These are phyloP conservation scores for Trifolium fragiferum DNA, from an alignment of 306 rosid genomes.

Conservation along the genomic window DNA sequence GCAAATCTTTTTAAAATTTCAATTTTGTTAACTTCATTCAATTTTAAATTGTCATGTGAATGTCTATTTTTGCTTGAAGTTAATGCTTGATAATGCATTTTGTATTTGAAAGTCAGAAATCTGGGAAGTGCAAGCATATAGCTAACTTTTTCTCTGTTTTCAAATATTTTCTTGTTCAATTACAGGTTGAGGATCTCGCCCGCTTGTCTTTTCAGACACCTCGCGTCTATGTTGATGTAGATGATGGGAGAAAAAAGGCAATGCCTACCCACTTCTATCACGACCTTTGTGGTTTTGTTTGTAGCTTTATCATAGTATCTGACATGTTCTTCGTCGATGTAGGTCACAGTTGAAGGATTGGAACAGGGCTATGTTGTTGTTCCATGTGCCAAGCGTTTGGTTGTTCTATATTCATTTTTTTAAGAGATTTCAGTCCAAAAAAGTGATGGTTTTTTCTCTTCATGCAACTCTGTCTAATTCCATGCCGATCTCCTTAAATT, in stretches of 20 bases:
- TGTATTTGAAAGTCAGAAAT: constrained; percentile 13
- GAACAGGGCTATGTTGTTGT: constrained; percentile 94
- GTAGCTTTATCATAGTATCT: constrained; percentile 27
- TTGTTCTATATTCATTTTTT: constrained; percentile 86
- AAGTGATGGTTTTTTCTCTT: constrained; percentile 98
- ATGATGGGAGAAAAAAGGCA: constrained; percentile 86
- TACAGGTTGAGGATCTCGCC: constrained; percentile 90
- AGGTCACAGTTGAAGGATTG: constrained; percentile 98
- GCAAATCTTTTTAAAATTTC: background rate
- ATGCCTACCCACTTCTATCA: background rate
- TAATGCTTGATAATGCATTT: constrained; percentile 20
- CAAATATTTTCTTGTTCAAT: constrained; percentile 16
- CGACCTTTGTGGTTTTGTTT: constrained; percentile 25
- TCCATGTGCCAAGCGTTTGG: constrained; percentile 77
- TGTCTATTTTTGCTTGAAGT: background rate
- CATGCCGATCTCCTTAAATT: constrained; percentile 85
- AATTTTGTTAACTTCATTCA: background rate
- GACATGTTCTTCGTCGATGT: constrained; percentile 37
- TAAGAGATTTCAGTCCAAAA: constrained; percentile 70
- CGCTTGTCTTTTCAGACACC: constrained; percentile 78
- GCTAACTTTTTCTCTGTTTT: constrained; percentile 3
- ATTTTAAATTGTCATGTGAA: background rate
- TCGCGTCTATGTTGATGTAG: constrained; percentile 79
- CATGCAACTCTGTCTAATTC: constrained; percentile 92
- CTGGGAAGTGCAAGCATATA: constrained; percentile 18